Conservation (phyloP, 1,284 basidiomycete species). For the Tilletia walkeri region DNA sequence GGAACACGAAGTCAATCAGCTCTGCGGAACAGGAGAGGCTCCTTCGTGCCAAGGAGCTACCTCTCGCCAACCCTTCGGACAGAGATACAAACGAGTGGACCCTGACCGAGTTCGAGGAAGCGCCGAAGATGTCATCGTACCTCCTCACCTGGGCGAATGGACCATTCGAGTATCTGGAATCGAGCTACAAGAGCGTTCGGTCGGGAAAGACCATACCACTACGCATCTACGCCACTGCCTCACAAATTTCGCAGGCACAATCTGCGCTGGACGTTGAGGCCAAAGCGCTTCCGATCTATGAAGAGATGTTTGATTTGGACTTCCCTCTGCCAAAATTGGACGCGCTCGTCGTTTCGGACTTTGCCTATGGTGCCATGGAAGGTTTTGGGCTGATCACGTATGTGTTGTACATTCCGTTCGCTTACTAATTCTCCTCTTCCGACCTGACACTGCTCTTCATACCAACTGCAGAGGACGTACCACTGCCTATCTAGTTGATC, state of each 20-base stretch:
- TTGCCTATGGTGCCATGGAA: conserved; percentile 88
- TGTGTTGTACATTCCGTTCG: conserved; percentile 66
- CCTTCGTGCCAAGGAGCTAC: conserved; percentile 61
- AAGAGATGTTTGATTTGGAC: conserved; percentile 77
- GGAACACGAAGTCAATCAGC: not conserved
- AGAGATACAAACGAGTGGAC: conserved; percentile 55
- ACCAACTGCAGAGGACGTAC: conserved; percentile 59
- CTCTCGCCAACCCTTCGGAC: conserved; percentile 64
- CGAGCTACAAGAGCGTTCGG: conserved; percentile 73
- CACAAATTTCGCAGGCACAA: conserved; percentile 72
- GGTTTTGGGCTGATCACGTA: conserved; percentile 86
- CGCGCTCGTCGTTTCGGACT: conserved; percentile 60
- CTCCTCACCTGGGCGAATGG: conserved; percentile 88
- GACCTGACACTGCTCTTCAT: too few species aligned
- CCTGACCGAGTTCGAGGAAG: conserved; percentile 29
- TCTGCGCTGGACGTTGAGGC: conserved; percentile 80
- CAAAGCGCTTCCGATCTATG: conserved; percentile 79
- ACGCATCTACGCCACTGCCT: conserved; percentile 73
- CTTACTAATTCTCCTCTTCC: too few species aligned
- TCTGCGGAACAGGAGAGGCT: not conserved
- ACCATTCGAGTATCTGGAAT: conserved; percentile 68
- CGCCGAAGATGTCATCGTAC: conserved; percentile 74
- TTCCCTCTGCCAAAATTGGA: conserved; percentile 76
- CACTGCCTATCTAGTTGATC: conserved; percentile 50
- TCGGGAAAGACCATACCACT: conserved; percentile 76